phyloP scores from a whole-genome alignment of 345 rosid genomes.

The Trapa incisa region DNA sequence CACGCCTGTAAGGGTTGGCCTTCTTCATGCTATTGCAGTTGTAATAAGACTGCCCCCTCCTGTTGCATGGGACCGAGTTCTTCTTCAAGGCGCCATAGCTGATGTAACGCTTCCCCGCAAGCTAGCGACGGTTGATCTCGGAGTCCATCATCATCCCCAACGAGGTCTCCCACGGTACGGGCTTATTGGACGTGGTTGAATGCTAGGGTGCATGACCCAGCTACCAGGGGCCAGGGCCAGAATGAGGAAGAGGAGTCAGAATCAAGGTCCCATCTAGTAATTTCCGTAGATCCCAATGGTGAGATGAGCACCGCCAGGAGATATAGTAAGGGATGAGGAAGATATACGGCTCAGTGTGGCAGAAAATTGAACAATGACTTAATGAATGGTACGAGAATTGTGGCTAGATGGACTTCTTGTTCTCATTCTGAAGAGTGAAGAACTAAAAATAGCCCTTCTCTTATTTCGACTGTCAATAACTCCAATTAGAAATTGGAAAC shows the following conservation, averaged over 20 bases:
- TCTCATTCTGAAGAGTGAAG: not conserved
- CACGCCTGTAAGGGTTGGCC: constrained; percentile 45
- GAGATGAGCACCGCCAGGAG: not conserved
- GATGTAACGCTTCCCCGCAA: constrained; percentile 17
- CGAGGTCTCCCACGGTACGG: constrained; percentile 3
- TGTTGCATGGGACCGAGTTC: constrained; percentile 29
- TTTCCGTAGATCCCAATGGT: not conserved
- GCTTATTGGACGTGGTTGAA: not conserved
- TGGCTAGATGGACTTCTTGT: not conserved
- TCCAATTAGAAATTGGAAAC: not conserved
- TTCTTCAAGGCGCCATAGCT: constrained; percentile 32
- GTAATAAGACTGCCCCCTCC: constrained; percentile 41
- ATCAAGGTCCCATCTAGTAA: not conserved
- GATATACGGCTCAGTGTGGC: not conserved
- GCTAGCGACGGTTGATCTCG: constrained; percentile 7
- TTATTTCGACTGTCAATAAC: not conserved
- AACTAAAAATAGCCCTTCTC: not conserved
- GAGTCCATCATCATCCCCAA: constrained; percentile 6
- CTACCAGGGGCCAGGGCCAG: constrained; percentile 9
- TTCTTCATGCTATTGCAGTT: constrained; percentile 20
- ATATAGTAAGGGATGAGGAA: not conserved
- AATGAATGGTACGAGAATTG: not conserved
- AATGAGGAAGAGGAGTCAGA: constrained; percentile 3
- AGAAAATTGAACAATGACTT: not conserved
- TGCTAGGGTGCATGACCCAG: constrained; percentile 3